Evolutionary conservation across 192 early-diverging fungal genomes (phyloP).

Genomic region (Cladochytrium replicatum): DNA sequence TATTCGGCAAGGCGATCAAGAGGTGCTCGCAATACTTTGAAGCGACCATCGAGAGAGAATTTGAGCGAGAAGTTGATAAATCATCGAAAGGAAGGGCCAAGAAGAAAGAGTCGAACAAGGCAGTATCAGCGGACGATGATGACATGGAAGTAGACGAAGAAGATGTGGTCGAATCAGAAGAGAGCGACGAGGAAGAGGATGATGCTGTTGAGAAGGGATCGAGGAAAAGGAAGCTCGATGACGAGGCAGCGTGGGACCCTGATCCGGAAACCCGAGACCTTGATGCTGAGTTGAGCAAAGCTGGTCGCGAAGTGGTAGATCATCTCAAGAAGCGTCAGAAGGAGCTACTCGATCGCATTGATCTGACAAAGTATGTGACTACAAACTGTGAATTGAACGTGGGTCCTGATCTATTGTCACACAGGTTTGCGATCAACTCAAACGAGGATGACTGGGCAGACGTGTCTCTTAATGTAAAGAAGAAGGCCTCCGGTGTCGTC

Average conservation of each 20-base stretch:
- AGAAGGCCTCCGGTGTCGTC: not conserved
- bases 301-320: slow-evolving; percentile 61
- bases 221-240: slow-evolving; percentile 26
- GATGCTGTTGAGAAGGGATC: slow-evolving; percentile 9
- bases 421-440: slow-evolving; percentile 60
- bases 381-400: slow-evolving; percentile 3
- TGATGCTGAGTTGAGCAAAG: slow-evolving; percentile 78
- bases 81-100: not conserved
- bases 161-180: slow-evolving; percentile 7
- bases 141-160: slow-evolving; percentile 23
- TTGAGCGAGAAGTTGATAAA: slow-evolving; percentile 31
- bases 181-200: slow-evolving; percentile 20
- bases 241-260: slow-evolving; percentile 85
- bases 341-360: slow-evolving; percentile 67
- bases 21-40: slow-evolving; percentile 68
- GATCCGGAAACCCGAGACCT: slow-evolving; percentile 43
- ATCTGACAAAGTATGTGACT: slow-evolving; percentile 55
- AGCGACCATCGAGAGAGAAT: slow-evolving; percentile 41
- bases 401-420: slow-evolving; percentile 16
- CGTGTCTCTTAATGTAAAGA: slow-evolving; percentile 2
- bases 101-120: slow-evolving; percentile 6
- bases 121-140: slow-evolving; percentile 6
- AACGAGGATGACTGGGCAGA: slow-evolving; percentile 37
- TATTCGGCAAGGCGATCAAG: slow-evolving; percentile 89
- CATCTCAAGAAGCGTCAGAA: slow-evolving; percentile 61